phyloP scores from a whole-genome alignment of 169 alveolate genomes.

The Cyclospora cayetanensis region DNA sequence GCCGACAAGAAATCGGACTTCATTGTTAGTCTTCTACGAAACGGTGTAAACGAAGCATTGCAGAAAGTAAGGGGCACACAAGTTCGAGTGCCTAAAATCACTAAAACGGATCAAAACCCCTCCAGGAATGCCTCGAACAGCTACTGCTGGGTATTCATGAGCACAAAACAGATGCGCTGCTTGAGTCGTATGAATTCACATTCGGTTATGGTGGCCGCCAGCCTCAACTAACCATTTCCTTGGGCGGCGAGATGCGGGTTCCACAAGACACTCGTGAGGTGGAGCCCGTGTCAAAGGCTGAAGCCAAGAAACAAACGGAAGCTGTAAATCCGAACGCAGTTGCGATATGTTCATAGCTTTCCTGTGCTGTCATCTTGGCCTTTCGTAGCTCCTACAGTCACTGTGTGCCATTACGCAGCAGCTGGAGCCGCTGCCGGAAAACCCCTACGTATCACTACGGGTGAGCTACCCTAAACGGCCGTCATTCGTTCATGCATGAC shows the following conservation, averaged over 20 bases:
- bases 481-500: background rate
- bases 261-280: background rate
- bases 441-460: constrained; percentile 45
- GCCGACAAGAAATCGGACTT: background rate
- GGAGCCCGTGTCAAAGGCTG: constrained; percentile 33
- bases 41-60: constrained; percentile 36
- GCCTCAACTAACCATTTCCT: background rate
- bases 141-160: constrained; percentile 44
- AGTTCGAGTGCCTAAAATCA: background rate
- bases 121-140: constrained; percentile 51
- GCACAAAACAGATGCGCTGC: constrained; percentile 2
- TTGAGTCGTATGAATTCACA: constrained; percentile 47
- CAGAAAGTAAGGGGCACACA: background rate
- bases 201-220: constrained; percentile 21
- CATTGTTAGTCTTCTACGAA: constrained; percentile 20
- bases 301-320: constrained; percentile 61
- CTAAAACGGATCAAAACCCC: too few relatives aligned
- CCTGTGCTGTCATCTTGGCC: background rate
- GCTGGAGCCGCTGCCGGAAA: constrained; percentile 53
- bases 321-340: background rate
- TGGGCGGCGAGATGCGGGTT: background rate
- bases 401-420: constrained; percentile 49
- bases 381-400: constrained; percentile 47
- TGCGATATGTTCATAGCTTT: background rate
- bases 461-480: background rate